Percentiles rank a stretch among this genome's conserved stretches.
Conservation (phyloP, 2,329 filamentous ascomycete genomes). For the Bretziella fagacearum region DNA sequence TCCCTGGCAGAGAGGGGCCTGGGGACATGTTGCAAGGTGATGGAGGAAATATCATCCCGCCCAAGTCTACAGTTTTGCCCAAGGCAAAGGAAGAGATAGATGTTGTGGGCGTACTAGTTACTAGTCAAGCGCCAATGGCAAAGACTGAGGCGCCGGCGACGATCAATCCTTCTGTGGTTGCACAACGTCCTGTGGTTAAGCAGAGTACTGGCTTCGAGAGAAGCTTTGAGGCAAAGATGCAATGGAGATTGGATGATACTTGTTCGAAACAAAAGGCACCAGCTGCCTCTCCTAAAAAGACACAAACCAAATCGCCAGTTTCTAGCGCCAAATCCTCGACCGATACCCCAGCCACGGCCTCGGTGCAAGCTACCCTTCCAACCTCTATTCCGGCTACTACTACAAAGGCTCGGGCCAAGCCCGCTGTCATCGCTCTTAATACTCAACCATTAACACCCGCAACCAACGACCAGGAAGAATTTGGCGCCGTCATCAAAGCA, state of each 20-base stretch:
- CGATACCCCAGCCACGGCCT: neutral
- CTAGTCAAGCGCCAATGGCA: neutral
- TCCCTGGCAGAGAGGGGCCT: slow-evolving; percentile 22
- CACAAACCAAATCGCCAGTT: neutral
- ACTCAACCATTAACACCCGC: neutral
- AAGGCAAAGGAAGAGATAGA: neutral
- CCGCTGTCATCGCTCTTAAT: neutral
- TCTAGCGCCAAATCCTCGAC: neutral
- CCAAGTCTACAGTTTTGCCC: neutral
- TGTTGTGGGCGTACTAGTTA: neutral
- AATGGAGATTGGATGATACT: slow-evolving; percentile 27
- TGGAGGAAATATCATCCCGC: slow-evolving; percentile 1
- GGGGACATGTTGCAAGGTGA: slow-evolving; percentile 11
- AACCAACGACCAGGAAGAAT: slow-evolving; percentile 34
- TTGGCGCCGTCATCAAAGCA: slow-evolving; percentile 77
- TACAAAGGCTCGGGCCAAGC: too few relatives aligned
- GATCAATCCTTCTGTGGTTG: too few relatives aligned
- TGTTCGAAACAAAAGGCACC: neutral
- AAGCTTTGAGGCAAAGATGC: slow-evolving; percentile 38
- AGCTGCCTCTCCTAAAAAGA: neutral
- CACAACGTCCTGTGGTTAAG: neutral
- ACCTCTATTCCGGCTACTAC: too few relatives aligned
- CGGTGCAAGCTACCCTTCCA: too few relatives aligned
- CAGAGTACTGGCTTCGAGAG: slow-evolving; percentile 22
- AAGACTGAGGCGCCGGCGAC: neutral